These are phyloP conservation scores for Spergularia bocconei DNA, from an alignment of 148 eudicot species.

Conservation along the genomic window DNA sequence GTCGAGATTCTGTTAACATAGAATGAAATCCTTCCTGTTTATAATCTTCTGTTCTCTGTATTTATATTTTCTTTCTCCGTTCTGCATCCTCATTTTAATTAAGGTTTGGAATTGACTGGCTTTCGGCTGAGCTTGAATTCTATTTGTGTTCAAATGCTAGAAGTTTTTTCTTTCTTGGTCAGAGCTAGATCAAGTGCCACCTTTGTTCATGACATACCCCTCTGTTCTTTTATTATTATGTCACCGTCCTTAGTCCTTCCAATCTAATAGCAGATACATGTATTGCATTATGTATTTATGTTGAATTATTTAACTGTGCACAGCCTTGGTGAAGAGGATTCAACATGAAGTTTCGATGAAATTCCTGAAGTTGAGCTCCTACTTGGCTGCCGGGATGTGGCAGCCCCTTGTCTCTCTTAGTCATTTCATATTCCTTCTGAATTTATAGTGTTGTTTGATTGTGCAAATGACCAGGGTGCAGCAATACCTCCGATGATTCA, in stretches of 20 bases:
- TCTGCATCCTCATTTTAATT: neutral
- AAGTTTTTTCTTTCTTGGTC: neutral
- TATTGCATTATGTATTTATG: neutral
- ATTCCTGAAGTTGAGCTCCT: too few species aligned
- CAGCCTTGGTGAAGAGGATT: neutral
- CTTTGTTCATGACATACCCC: neutral
- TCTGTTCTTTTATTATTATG: too few species aligned
- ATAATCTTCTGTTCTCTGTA: neutral
- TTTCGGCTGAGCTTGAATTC: neutral
- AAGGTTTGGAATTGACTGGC: neutral
- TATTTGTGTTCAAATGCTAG: neutral
- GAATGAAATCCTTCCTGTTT: slow-evolving; percentile 9
- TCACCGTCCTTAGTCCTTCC: neutral
- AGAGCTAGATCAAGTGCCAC: neutral
- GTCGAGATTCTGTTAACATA: neutral
- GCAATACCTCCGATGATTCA: neutral
- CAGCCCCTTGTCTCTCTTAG: too few species aligned
- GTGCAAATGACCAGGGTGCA: neutral
- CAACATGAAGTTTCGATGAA: neutral
- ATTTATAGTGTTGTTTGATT: neutral
- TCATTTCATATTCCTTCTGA: neutral
- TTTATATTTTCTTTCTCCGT: neutral
- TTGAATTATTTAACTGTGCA: neutral
- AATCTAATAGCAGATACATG: neutral
- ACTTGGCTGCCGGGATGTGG: too few species aligned